A percentile compares a stretch with the other conserved stretches of the same genome.
These are phyloP conservation scores for Pseudoperonospora humuli DNA, from an alignment of 352 stramenopile species.

Conservation along the genomic window DNA sequence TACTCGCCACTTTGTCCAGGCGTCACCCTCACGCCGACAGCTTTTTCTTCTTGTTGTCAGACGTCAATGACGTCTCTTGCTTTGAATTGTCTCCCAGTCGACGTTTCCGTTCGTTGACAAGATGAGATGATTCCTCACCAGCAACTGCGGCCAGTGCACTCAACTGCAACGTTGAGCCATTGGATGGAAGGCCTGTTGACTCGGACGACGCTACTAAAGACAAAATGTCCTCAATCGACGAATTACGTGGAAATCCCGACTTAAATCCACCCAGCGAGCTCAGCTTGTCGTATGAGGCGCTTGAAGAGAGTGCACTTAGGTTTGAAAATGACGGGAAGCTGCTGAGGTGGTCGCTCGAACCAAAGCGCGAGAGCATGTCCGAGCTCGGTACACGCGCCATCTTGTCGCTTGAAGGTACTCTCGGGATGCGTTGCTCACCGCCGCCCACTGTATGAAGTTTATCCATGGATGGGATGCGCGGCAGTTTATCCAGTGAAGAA, in stretches of 20 bases:
- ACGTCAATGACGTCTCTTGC: constrained; percentile 19
- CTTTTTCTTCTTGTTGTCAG: constrained; percentile 52
- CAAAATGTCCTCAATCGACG: constrained; percentile 82
- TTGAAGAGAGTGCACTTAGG: constrained; percentile 50
- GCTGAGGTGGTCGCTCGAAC: constrained; percentile 53
- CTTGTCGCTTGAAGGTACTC: constrained; percentile 60
- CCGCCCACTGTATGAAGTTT: constrained; percentile 39
- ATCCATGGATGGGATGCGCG: constrained; percentile 60
- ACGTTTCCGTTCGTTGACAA: constrained; percentile 57
- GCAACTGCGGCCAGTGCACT: constrained; percentile 57
- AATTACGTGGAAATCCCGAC: constrained; percentile 68
- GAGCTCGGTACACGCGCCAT: constrained; percentile 59
- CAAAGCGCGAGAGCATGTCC: constrained; percentile 67
- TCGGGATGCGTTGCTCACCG: constrained; percentile 42
- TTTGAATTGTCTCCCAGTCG: constrained; percentile 32
- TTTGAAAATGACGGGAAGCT: constrained; percentile 78
- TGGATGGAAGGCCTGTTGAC: constrained; percentile 36
- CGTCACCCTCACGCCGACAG: constrained; percentile 33
- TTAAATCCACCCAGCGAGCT: constrained; percentile 43
- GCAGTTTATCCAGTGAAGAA: constrained; percentile 66
- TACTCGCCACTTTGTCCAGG: constrained; percentile 1
- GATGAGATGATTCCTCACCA: constrained; percentile 51
- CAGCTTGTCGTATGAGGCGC: constrained; percentile 72
- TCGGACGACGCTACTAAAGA: constrained; percentile 77
- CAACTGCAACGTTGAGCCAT: constrained; percentile 56